Evolutionary conservation across 1,284 basidiomycete genomes (phyloP).

Genomic region (Malassezia yamatoensis): DNA sequence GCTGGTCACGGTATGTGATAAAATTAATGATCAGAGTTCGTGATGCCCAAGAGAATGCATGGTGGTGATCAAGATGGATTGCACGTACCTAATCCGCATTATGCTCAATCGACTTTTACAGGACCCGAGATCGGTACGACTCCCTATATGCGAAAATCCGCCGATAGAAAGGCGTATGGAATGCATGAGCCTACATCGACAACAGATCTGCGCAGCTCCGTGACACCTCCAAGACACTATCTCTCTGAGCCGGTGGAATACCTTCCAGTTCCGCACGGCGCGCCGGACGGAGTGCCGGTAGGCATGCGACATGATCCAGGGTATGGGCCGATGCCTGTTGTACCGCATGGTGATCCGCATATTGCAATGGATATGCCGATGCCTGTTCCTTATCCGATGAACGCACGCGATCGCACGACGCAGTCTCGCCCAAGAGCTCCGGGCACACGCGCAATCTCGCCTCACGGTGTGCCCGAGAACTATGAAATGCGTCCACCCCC

Average conservation of each 20-base stretch:
- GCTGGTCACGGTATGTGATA: constrained; percentile 5
- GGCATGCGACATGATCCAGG: constrained; percentile 4
- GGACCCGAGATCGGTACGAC: no score
- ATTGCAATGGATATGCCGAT: constrained; percentile 1
- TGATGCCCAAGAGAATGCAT: no score
- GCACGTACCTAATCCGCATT: no score
- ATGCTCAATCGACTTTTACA: no score
- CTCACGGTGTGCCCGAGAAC: background rate
- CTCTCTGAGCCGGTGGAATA: constrained; percentile 12
- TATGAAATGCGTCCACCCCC: background rate
- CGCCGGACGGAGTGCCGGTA: constrained; percentile 1
- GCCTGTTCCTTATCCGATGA: background rate
- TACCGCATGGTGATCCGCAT: background rate
- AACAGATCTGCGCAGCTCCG: background rate
- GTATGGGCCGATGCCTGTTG: background rate
- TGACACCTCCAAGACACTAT: constrained; percentile 5
- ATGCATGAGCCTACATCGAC: background rate
- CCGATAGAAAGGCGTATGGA: background rate
- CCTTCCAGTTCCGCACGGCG: background rate
- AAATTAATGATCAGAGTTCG: no score
- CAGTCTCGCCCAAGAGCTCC: background rate
- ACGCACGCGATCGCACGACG: background rate
- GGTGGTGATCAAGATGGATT: no score
- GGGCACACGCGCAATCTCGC: background rate
- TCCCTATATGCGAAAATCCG: no score